Evolutionary conservation across 2,329 filamentous ascomycete genomes (phyloP).

Genomic region (Calonectria crousiana): DNA sequence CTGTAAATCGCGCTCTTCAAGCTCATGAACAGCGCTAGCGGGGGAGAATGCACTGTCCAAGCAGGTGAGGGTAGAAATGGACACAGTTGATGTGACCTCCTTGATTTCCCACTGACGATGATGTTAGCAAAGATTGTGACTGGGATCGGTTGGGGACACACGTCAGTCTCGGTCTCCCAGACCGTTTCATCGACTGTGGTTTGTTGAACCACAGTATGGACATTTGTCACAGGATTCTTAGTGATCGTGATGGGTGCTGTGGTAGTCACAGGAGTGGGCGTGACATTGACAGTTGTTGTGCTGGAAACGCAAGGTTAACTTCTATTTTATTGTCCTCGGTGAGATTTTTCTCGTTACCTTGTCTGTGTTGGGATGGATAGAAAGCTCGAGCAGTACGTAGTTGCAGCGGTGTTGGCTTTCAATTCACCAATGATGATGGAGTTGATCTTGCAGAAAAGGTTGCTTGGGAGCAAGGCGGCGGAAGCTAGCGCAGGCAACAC

Average conservation of each 20-base stretch:
- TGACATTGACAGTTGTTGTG: not conserved
- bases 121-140: not conserved
- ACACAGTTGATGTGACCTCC: not conserved
- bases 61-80: not conserved
- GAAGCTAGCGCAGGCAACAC: constrained; percentile 2
- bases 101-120: not conserved
- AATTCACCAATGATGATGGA: not conserved
- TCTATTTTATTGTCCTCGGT: too few species aligned
- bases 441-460: not conserved
- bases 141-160: not conserved
- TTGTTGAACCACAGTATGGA: not conserved
- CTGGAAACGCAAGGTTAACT: not conserved
- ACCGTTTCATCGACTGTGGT: not conserved
- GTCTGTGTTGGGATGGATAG: constrained; percentile 8
- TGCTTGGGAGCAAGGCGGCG: not conserved
- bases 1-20: not conserved
- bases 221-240: not conserved
- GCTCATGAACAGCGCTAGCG: not conserved
- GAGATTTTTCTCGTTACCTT: not conserved
- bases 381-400: constrained; percentile 7
- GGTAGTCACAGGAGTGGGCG: not conserved
- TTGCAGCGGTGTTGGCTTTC: not conserved
- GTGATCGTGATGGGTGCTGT: not conserved
- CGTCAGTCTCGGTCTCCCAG: not conserved
- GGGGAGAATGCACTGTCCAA: not conserved